Conservation (phyloP, 164 flowering plant genomes). For the Malania oleifera region DNA sequence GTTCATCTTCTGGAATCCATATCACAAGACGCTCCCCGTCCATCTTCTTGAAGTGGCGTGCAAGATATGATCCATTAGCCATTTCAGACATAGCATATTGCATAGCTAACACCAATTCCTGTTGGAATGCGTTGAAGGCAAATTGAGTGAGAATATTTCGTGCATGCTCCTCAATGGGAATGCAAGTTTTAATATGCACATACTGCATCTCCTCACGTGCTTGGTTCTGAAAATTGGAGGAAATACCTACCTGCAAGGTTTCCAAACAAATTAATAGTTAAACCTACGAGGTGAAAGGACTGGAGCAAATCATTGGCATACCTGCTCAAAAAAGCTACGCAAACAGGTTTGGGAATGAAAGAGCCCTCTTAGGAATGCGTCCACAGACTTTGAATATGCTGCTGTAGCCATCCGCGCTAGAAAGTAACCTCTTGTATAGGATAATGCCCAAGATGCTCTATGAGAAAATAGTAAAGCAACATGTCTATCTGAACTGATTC, state of each 20-base stretch:
- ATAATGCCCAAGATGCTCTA: conserved; percentile 47
- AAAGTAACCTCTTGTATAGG: conserved; percentile 43
- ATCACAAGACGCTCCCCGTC: conserved; percentile 46
- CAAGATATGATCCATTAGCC: conserved; percentile 50
- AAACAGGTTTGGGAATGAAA: conserved; percentile 44
- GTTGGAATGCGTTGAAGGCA: conserved; percentile 56
- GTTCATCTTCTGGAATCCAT: conserved; percentile 59
- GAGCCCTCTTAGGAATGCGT: conserved; percentile 42
- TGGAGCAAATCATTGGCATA: conserved; percentile 5
- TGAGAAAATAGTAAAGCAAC: conserved; percentile 40
- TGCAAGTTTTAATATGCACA: conserved; percentile 38
- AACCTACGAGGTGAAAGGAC: background rate
- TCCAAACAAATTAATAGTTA: conserved; percentile 7
- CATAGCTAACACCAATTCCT: conserved; percentile 49
- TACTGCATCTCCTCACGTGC: conserved; percentile 33
- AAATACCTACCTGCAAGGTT: conserved; percentile 32
- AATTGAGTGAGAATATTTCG: conserved; percentile 52
- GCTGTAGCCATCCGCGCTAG: conserved; percentile 39
- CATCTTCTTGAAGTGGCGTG: conserved; percentile 52
- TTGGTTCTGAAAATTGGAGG: conserved; percentile 30
- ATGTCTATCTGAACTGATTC: conserved; percentile 58
- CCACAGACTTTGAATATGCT: conserved; percentile 34
- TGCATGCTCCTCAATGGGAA: conserved; percentile 70
- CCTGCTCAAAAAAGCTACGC: conserved; percentile 63
- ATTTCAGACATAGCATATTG: conserved; percentile 57